Evolutionary conservation across 148 eudicot species (phyloP), one percentile per base, ranked within the genome.

Genomic region (Camellia japonica): DNA sequence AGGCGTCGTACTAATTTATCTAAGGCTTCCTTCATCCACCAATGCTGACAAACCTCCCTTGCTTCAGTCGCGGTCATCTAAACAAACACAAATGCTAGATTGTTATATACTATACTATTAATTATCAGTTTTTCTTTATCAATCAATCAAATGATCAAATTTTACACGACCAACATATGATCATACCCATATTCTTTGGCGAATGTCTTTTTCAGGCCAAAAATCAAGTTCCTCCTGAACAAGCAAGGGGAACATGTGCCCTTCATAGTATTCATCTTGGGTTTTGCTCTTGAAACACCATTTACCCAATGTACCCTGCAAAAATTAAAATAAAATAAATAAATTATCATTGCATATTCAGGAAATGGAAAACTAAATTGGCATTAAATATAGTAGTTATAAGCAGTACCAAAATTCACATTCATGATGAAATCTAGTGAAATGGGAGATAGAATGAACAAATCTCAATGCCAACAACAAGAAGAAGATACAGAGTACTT

Each of bases 21-120:
- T 30, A 89, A 78, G 70, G 91, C 91, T 78, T 87, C 90, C 70
- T 84, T 89, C 91, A 89, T 89, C 91, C 91, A 89, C 84, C 64
- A 75, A 55, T 86, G 75, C 7, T 79, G 69, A 55, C 91, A 89
- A 54, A 78, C 86, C 72, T 87, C 86, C 73, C 73, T 87, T 1
- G 91, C 91, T 63, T 83, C 83, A 0, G 51, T 79, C 61, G 82
- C 85, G 1, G 52, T 84, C 87, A 87, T 87, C 91, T 89, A 77
- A 84, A 56, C 38, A 30, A 30, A 30, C 38, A 30, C 38, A 30
- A 30, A 30, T 30, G 38, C 1, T 1, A 30, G 38, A 1, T 30
- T 30, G 38, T 30, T 30, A 30, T 30, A 30, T 30, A 30, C 38
- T 30, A 30, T 30, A 30, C 38, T 30, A 30, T 30, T 68, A n/a